A percentile compares a stretch with the other conserved stretches of the same genome.
phyloP scores from a whole-genome alignment of 257 asterid genomes.

The Solanum dulcamara region DNA sequence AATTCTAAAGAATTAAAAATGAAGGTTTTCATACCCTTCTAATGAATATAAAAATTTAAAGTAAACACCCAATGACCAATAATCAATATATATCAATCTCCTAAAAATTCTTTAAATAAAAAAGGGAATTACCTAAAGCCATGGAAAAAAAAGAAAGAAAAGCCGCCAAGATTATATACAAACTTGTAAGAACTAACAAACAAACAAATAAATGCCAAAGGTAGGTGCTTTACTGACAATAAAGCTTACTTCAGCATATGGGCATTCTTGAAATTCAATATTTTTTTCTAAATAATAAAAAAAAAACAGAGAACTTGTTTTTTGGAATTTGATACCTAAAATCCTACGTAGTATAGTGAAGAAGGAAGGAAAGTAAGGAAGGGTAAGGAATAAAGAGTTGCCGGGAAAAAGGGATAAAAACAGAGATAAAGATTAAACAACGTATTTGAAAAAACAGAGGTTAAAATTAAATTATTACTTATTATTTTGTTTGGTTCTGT shows the following conservation, averaged over 20 bases:
- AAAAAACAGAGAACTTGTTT: background rate
- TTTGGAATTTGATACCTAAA: background rate
- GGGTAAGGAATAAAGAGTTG: background rate
- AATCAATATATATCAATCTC: conserved; percentile 3
- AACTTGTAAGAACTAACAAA: conserved; percentile 40
- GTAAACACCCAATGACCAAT: background rate
- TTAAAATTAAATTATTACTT: conserved; percentile 4
- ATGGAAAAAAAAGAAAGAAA: conserved; percentile 26
- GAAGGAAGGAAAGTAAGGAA: background rate
- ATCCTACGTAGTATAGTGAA: background rate
- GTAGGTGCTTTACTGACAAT: conserved; percentile 28
- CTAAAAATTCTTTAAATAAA: conserved; percentile 3
- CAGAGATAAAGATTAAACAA: background rate
- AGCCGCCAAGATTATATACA: conserved; percentile 34
- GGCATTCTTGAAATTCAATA: background rate
- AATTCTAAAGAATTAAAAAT: conserved; percentile 18
- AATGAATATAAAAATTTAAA: conserved; percentile 11
- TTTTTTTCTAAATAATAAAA: background rate
- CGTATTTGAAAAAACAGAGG: background rate
- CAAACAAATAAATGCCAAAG: conserved; percentile 16
- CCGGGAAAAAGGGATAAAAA: background rate
- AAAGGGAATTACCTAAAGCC: conserved; percentile 40
- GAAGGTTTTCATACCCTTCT: conserved; percentile 10
- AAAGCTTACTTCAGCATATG: conserved; percentile 8
- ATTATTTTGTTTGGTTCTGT: background rate